These are phyloP conservation scores for Hypoxylon sp. DNA, from an alignment of 2,329 filamentous ascomycete species.

Conservation along the genomic window DNA sequence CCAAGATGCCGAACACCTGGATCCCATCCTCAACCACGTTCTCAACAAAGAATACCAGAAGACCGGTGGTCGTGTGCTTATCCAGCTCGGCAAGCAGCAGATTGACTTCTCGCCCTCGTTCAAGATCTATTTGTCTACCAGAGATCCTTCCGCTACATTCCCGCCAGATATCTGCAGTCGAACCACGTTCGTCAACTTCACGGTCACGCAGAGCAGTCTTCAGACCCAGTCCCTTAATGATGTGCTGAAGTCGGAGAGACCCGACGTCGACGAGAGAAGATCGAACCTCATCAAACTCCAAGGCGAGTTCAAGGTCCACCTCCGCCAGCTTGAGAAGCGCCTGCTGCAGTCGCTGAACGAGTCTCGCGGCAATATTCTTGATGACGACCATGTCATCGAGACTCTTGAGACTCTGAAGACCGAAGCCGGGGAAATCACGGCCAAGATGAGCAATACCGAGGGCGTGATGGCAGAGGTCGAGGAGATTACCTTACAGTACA, in stretches of 20 bases:
- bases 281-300: slow-evolving; percentile 99
- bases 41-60: slow-evolving; percentile 99
- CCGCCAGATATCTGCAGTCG: slow-evolving; percentile 97
- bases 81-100: slow-evolving; percentile 97
- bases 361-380: slow-evolving; percentile 95
- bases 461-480: slow-evolving; percentile 99
- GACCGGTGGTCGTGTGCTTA: slow-evolving; percentile 95
- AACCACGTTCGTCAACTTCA: slow-evolving; percentile 99
- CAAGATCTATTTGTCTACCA: slow-evolving; percentile 91
- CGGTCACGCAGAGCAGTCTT: slow-evolving; percentile 97
- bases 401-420: slow-evolving; percentile 98
- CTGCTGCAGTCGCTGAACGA: slow-evolving; percentile 95
- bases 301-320: slow-evolving; percentile 98
- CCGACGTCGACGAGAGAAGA: slow-evolving; percentile 94
- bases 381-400: slow-evolving; percentile 98
- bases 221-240: slow-evolving; percentile 98
- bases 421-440: slow-evolving; percentile 93
- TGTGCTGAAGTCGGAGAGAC: slow-evolving; percentile 94
- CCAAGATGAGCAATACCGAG: slow-evolving; percentile 95
- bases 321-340: slow-evolving; percentile 93
- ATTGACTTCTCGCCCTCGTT: slow-evolving; percentile 99
- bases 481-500: slow-evolving; percentile 92
- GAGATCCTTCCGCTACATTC: slow-evolving; percentile 95
- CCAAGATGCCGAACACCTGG: slow-evolving; percentile 95
- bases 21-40: slow-evolving; percentile 97